Evolutionary conservation across 352 stramenopile species (phyloP), one percentile per base, ranked within the genome.

Genomic region (Pythium dissotocum): DNA sequence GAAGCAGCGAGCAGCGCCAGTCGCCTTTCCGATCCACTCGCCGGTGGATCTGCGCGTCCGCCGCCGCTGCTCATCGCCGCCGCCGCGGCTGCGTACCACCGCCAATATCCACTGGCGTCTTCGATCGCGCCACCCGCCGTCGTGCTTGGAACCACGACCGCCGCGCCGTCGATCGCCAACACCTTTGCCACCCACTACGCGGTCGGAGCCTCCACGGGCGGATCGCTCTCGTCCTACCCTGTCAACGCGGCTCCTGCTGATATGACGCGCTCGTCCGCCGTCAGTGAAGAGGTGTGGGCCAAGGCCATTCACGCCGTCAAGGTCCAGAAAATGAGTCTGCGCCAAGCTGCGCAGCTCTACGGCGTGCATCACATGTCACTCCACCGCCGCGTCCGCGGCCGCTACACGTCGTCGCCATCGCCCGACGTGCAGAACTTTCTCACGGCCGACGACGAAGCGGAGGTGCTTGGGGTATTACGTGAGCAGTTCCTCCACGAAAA

Each of bases 291-390:
- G 32, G 64, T 83, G 24, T 90, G 82, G 84, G 81, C 82, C n/a
- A 78, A 82, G 36, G 84, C 80, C 55, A 79, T 90, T 60, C 80
- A 84, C 55, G 80, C 82, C 55, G 82, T 93, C 54, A 82, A 75
- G 40, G 76, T 89, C 33, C 78, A 86, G 65, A 85, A 86, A 33
- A 82, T 90, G 58, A 86, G 76, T 32, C 70, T 90, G 7, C 80
- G 80, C 54, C 74, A 76, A 35, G 82, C 82, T 21, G 73, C 84
- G 13, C 79, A 90, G 64, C 69, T 80, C 66, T 90, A 82, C 58
- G 84, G 80, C 28, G 70, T 93, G 36, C 82, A 93, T 53, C 79
- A 88, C 68, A 72, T 80, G 72, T 85, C 79, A 52, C 79, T 90
- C 26, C 77, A 90, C 42, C 84, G 82, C 24, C 76, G 85, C 61